Conservation (phyloP, 495 filamentous ascomycete species). For the Aspergillus ellipticus region DNA sequence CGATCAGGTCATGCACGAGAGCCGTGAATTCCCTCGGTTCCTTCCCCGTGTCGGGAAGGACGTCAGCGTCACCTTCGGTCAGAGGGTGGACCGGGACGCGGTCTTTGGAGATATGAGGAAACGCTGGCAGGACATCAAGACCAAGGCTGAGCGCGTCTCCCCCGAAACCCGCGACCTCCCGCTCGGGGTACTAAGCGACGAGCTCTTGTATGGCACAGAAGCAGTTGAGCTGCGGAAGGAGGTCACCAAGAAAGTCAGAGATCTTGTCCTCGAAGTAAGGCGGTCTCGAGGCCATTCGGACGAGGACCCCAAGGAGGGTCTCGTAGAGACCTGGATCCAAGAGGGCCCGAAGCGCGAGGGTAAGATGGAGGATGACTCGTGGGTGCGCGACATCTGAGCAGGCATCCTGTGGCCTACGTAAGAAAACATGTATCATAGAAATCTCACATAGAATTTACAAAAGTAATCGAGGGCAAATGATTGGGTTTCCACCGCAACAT, state of each 20-base stretch:
- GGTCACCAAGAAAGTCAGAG: conserved; percentile 70
- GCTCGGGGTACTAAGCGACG: conserved; percentile 62
- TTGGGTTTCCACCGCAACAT: background rate
- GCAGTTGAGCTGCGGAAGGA: conserved; percentile 78
- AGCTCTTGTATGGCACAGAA: conserved; percentile 66
- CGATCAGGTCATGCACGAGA: conserved; percentile 80
- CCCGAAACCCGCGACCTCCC: conserved; percentile 34
- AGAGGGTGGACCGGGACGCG: conserved; percentile 46
- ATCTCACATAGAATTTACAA: background rate
- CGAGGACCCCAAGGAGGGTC: conserved; percentile 66
- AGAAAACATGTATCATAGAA: background rate
- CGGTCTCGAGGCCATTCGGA: conserved; percentile 67
- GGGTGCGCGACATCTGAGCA: conserved; percentile 55
- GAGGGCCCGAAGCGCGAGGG: conserved; percentile 56
- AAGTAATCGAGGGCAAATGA: background rate
- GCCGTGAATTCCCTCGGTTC: conserved; percentile 73
- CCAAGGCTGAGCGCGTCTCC: conserved; percentile 34
- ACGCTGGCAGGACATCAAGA: conserved; percentile 63
- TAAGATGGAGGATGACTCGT: conserved; percentile 60
- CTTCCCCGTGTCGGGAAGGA: conserved; percentile 69
- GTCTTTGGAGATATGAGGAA: conserved; percentile 62
- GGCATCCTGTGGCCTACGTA: background rate
- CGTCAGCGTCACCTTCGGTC: conserved; percentile 68
- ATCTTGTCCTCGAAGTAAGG: conserved; percentile 75
- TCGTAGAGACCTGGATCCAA: conserved; percentile 60